Evolutionary conservation across 1,139 yeast genomes (phyloP).

Genomic region (Pichia inconspicua): DNA sequence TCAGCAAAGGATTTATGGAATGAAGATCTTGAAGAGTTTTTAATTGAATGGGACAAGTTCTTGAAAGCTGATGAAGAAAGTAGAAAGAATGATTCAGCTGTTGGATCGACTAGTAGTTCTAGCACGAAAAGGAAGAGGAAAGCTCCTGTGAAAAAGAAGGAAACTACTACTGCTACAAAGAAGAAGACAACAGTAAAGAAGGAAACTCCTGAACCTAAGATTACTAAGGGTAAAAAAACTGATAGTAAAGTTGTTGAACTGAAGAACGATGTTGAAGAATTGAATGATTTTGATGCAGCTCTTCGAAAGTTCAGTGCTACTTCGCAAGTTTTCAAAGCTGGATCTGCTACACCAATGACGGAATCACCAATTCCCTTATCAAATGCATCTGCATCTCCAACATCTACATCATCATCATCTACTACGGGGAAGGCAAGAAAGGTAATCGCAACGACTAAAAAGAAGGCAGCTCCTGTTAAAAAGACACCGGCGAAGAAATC

Average conservation of each 20-base stretch:
- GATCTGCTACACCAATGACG: conserved; percentile 2
- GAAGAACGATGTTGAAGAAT: conserved; percentile 10
- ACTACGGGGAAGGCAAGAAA: neutral
- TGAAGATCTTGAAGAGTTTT: conserved; percentile 69
- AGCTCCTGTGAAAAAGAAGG: conserved; percentile 11
- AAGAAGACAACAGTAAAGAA: conserved; percentile 5
- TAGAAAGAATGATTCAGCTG: conserved; percentile 18
- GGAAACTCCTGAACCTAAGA: conserved; percentile 4
- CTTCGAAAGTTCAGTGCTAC: conserved; percentile 17
- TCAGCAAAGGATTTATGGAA: conserved; percentile 88
- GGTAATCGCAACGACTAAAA: neutral
- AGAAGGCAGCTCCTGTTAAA: neutral
- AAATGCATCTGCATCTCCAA: neutral
- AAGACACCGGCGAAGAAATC: conserved; percentile 9
- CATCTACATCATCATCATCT: neutral
- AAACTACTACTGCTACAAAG: conserved; percentile 4
- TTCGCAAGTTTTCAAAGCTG: conserved; percentile 1
- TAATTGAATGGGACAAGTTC: conserved; percentile 59
- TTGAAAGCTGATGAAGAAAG: conserved; percentile 44
- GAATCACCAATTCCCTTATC: neutral
- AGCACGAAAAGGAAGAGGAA: conserved; percentile 18
- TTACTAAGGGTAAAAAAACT: conserved; percentile 2
- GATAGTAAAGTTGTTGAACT: neutral
- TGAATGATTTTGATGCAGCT: conserved; percentile 23
- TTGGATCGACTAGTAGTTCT: conserved; percentile 15